phyloP scores from a whole-genome alignment of 768 basidiomycete genomes.

The Candolleomyces aberdarensis region DNA sequence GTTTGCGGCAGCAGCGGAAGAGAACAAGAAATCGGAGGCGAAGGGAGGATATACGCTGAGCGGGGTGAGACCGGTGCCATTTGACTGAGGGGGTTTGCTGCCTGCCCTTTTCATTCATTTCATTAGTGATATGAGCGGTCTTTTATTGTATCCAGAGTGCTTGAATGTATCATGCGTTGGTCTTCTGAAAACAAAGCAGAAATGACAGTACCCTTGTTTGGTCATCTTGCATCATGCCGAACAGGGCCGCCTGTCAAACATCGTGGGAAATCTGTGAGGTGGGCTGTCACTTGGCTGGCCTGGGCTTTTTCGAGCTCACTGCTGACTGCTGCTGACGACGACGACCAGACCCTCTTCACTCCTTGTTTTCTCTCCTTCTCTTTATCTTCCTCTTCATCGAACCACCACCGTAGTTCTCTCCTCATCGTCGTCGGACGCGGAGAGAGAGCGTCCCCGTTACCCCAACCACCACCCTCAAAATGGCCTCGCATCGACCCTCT shows the following conservation, averaged over 20 bases:
- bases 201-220: no score
- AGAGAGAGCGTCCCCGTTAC: not conserved
- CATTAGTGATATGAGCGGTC: no score
- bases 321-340: not conserved
- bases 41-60: conserved; percentile 45
- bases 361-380: not conserved
- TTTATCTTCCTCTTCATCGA: not conserved
- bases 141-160: no score
- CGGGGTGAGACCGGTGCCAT: conserved; percentile 75
- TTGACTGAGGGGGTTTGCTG: conserved; percentile 68
- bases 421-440: not conserved
- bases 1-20: conserved; percentile 66
- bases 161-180: no score
- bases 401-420: not conserved
- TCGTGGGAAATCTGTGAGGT: not conserved
- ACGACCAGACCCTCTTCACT: not conserved
- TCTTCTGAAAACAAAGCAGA: no score
- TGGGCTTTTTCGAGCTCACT: not conserved
- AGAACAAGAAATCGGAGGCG: conserved; percentile 38
- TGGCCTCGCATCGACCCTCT: conserved; percentile 3
- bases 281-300: not conserved
- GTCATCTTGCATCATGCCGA: no score
- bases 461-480: not conserved
- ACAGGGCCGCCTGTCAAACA: not conserved
- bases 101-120: no score